phyloP scores from a whole-genome alignment of 345 rosid species.

The Gossypium turneri region DNA sequence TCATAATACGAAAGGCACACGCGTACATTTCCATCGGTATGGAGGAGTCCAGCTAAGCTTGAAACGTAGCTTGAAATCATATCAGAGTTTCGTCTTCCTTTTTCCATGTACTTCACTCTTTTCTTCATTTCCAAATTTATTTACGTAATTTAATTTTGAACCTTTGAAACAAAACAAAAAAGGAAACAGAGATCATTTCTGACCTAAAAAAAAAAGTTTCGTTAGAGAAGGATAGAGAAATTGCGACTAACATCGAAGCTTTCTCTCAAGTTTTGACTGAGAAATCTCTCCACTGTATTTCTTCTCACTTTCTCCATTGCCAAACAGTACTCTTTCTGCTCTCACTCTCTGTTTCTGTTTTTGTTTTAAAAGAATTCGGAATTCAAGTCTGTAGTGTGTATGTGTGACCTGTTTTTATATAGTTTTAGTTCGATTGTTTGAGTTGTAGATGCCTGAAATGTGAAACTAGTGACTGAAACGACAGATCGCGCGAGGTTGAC shows the following conservation, averaged over 20 bases:
- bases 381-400: neutral
- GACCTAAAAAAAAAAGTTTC: neutral
- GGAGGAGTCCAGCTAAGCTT: neutral
- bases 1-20: neutral
- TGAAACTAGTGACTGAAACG: neutral
- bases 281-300: neutral
- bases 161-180: neutral
- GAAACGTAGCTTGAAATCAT: neutral
- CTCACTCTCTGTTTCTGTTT: neutral
- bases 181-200: slow-evolving; percentile 8
- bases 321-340: neutral
- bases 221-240: neutral
- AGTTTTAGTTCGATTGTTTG: neutral
- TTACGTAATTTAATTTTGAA: no score
- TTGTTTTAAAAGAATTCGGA: neutral
- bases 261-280: slow-evolving; percentile 1
- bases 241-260: neutral
- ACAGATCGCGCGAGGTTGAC: neutral
- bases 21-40: slow-evolving; percentile 1
- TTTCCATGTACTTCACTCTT: neutral
- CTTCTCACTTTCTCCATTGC: neutral
- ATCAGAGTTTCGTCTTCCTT: neutral
- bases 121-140: no score
- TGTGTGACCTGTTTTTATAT: neutral
- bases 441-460: neutral